Percentiles rank a stretch among this genome's conserved stretches.
These are phyloP conservation scores for Torulaspora indica DNA, from an alignment of 805 yeast species.

Conservation along the genomic window DNA sequence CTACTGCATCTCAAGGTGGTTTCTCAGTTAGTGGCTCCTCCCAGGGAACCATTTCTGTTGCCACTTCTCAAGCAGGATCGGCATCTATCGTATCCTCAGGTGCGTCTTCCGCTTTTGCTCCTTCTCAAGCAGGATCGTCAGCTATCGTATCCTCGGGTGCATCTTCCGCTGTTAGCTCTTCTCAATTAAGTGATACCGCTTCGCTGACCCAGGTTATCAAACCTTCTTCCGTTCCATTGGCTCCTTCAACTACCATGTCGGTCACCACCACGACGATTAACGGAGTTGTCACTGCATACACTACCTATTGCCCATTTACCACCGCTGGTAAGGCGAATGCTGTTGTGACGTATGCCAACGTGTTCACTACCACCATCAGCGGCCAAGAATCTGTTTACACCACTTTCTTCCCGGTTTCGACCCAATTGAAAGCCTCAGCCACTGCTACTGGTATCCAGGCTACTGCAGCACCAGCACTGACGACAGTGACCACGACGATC, in stretches of 20 bases:
- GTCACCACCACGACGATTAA: slow-evolving; percentile 12
- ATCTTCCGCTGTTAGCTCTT: slow-evolving; percentile 1
- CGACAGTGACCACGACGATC: slow-evolving; percentile 13
- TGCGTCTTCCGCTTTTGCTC: not conserved
- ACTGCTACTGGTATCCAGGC: slow-evolving; percentile 15
- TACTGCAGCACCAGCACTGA: slow-evolving; percentile 6
- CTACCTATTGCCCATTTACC: slow-evolving; percentile 18
- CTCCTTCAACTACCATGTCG: slow-evolving; percentile 9
- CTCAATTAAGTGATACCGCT: not conserved
- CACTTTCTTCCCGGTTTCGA: slow-evolving; percentile 9
- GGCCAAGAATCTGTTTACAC: slow-evolving; percentile 15
- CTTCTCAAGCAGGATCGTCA: not conserved
- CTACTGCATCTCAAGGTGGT: slow-evolving; percentile 5
- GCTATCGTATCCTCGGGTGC: not conserved
- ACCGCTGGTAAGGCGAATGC: slow-evolving; percentile 5
- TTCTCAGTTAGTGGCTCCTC: slow-evolving; percentile 1
- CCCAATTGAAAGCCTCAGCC: slow-evolving; percentile 13
- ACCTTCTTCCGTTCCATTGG: slow-evolving; percentile 6
- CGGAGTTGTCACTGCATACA: slow-evolving; percentile 15
- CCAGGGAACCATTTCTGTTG: not conserved
- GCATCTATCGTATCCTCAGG: not conserved
- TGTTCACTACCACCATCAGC: slow-evolving; percentile 9
- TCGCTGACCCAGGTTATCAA: not conserved
- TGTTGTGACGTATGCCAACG: slow-evolving; percentile 8
- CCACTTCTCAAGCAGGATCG: too few species aligned